These are phyloP conservation scores for Hyaloscypha variabilis DNA, from an alignment of 495 filamentous ascomycete species.

Conservation along the genomic window DNA sequence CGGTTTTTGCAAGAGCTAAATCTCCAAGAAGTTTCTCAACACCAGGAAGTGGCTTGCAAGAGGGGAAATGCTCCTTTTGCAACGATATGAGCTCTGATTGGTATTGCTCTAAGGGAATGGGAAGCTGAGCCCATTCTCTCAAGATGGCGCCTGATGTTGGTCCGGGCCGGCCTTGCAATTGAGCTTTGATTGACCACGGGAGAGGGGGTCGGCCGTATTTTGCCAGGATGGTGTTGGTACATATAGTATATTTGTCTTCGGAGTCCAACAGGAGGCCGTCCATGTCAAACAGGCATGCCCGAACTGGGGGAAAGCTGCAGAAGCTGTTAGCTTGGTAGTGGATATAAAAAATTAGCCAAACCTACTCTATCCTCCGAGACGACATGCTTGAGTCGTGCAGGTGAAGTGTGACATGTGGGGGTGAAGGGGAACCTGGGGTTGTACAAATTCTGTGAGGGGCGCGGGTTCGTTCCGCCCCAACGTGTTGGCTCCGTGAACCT, in stretches of 20 bases:
- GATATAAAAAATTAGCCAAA: background rate
- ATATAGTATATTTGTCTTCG: slow-evolving; percentile 87
- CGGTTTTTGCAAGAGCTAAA: slow-evolving; percentile 35
- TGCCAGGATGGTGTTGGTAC: slow-evolving; percentile 78
- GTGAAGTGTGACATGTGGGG: background rate
- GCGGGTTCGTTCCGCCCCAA: slow-evolving; percentile 23
- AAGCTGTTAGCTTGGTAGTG: background rate
- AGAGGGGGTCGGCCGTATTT: slow-evolving; percentile 71
- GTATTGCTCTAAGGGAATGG: slow-evolving; percentile 70
- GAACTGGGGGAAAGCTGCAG: slow-evolving; percentile 62
- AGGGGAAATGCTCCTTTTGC: slow-evolving; percentile 72
- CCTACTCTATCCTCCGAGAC: slow-evolving; percentile 17
- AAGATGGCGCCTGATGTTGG: slow-evolving; percentile 59
- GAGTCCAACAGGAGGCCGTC: slow-evolving; percentile 93
- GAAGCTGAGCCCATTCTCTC: slow-evolving; percentile 81
- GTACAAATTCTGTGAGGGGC: background rate
- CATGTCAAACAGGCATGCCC: slow-evolving; percentile 98
- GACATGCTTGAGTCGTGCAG: background rate
- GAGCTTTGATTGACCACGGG: slow-evolving; percentile 93
- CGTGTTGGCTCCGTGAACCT: background rate
- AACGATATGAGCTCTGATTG: slow-evolving; percentile 56
- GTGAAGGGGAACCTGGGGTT: background rate
- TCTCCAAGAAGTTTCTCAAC: slow-evolving; percentile 66
- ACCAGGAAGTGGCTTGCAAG: slow-evolving; percentile 76
- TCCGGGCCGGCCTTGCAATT: slow-evolving; percentile 88